A percentile compares a stretch with the other conserved stretches of the same genome.
Conservation (phyloP, 192 early-diverging fungal genomes). For the Coemansia sp. region DNA sequence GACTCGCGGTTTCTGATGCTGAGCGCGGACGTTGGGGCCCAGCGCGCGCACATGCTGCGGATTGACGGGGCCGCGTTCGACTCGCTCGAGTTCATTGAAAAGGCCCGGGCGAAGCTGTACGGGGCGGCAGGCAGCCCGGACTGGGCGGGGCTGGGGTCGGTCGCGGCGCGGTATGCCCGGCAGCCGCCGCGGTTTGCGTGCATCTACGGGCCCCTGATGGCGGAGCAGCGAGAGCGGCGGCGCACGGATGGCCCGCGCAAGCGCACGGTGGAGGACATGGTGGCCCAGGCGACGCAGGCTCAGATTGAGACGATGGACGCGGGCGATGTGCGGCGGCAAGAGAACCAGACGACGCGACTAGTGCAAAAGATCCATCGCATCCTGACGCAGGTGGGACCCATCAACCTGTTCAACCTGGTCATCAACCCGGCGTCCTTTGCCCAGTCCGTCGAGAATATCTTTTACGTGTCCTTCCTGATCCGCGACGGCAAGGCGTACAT, state of each 20-base stretch:
- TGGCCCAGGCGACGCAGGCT: constrained; percentile 4
- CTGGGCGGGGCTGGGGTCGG: constrained; percentile 58
- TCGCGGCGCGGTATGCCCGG: constrained; percentile 50
- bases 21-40: constrained; percentile 65
- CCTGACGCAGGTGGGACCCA: constrained; percentile 51
- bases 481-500: constrained; percentile 76
- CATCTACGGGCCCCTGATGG: constrained; percentile 56
- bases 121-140: constrained; percentile 33
- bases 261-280: not conserved
- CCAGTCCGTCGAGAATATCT: constrained; percentile 95
- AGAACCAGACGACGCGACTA: constrained; percentile 81
- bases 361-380: constrained; percentile 64
- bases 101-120: constrained; percentile 51
- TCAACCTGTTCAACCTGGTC: constrained; percentile 80
- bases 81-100: constrained; percentile 68
- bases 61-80: constrained; percentile 72
- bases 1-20: constrained; percentile 78
- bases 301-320: constrained; percentile 55
- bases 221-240: constrained; percentile 18
- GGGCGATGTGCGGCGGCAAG: constrained; percentile 67
- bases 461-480: constrained; percentile 94
- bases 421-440: constrained; percentile 85
- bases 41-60: constrained; percentile 71
- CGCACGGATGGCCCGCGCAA: not conserved
- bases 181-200: constrained; percentile 67